These are phyloP conservation scores for Saccharomyces pastorianus DNA, from an alignment of 1,139 yeast genomes.

Conservation along the genomic window DNA sequence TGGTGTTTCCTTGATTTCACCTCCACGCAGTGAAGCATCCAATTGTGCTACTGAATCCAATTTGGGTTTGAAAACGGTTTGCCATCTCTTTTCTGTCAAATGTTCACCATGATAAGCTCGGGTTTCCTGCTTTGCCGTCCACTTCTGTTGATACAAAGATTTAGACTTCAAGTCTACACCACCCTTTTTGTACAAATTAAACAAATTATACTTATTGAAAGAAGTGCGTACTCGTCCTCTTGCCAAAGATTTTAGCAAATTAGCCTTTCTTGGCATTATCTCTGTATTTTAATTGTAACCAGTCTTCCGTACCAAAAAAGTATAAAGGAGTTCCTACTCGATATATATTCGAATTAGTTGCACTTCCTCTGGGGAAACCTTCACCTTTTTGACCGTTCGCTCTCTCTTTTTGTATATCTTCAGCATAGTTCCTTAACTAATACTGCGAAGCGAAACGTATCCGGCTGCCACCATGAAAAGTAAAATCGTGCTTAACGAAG, in stretches of 20 bases:
- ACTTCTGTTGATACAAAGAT: conserved; percentile 80
- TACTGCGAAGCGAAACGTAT: neutral
- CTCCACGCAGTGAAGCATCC: conserved; percentile 65
- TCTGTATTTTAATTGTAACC: neutral
- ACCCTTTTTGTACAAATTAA: conserved; percentile 71
- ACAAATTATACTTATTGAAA: conserved; percentile 85
- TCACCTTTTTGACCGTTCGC: neutral
- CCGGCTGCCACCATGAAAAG: neutral
- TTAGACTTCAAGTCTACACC: conserved; percentile 45
- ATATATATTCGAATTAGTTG: neutral
- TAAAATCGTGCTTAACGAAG: conserved; percentile 1
- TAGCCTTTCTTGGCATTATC: conserved; percentile 56
- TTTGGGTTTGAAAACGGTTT: conserved; percentile 60
- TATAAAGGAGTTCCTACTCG: neutral
- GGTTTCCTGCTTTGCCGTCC: conserved; percentile 85
- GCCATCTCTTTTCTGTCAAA: conserved; percentile 76
- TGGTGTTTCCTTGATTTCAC: conserved; percentile 54
- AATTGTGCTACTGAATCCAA: conserved; percentile 80
- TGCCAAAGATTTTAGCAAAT: conserved; percentile 49
- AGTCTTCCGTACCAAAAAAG: neutral
- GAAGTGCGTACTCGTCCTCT: conserved; percentile 81
- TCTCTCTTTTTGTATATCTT: neutral
- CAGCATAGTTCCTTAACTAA: neutral
- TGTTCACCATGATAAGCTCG: conserved; percentile 96
- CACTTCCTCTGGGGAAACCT: neutral